Conservation (phyloP, 1,284 basidiomycete species). For the Mrakiaceae sp. region DNA sequence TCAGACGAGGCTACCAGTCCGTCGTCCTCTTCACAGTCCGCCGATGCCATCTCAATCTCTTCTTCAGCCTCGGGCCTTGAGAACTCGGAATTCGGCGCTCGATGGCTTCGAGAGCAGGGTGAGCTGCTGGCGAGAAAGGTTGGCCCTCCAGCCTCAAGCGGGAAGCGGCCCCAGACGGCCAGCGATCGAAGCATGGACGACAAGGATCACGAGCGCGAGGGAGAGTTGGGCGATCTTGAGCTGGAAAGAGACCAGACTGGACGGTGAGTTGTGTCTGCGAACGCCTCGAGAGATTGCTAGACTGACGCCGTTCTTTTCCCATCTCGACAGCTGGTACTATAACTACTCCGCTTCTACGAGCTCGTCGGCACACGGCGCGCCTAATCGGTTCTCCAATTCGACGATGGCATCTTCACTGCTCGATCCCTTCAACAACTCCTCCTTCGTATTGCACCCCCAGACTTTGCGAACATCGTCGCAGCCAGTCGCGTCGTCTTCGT, state of each 20-base stretch:
- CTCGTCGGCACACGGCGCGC: background rate
- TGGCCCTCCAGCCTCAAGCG: constrained; percentile 12
- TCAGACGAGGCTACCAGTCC: no score
- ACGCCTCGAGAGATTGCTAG: no score
- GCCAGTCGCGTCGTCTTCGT: background rate
- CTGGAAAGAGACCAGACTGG: constrained; percentile 11
- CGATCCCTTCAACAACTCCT: background rate
- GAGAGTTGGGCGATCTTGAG: constrained; percentile 10
- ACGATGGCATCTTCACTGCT: no score
- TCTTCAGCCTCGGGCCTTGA: constrained; percentile 8
- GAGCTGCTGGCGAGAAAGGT: constrained; percentile 32
- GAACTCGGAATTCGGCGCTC: constrained; percentile 48
- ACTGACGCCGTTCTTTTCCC: no score
- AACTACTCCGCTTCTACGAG: constrained; percentile 7
- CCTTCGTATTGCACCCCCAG: background rate
- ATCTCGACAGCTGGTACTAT: constrained; percentile 13
- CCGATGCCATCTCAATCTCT: background rate
- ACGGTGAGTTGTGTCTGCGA: background rate
- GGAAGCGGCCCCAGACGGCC: background rate
- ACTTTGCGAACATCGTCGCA: background rate
- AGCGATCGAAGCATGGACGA: background rate
- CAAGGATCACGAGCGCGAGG: background rate
- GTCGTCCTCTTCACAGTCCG: no score
- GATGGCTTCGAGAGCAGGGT: constrained; percentile 74
- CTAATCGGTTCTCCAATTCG: background rate